These are phyloP conservation scores for Trichoderma sp. DNA, from an alignment of 2,329 filamentous ascomycete genomes.

Conservation along the genomic window DNA sequence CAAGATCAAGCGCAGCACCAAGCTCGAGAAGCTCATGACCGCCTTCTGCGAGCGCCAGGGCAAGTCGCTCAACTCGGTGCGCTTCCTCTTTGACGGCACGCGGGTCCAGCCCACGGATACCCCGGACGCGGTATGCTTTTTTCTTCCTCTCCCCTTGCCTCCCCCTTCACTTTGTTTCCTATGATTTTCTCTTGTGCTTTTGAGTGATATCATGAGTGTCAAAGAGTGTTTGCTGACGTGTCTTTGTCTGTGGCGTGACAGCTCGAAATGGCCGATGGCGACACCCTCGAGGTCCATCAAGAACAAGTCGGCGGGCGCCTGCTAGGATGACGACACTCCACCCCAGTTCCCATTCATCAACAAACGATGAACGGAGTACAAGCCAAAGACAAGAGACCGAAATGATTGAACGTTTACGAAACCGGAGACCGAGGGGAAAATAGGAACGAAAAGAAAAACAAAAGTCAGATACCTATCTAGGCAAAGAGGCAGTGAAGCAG, in stretches of 20 bases:
- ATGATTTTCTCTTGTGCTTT: neutral
- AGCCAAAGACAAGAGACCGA: neutral
- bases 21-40: conserved; percentile 96
- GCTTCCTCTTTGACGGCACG: conserved; percentile 95
- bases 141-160: neutral
- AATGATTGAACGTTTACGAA: conserved; percentile 4
- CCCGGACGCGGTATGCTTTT: conserved; percentile 77
- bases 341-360: no score
- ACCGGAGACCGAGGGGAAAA: neutral
- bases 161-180: neutral
- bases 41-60: conserved; percentile 97
- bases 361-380: no score
- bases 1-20: conserved; percentile 97
- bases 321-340: neutral
- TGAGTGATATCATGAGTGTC: neutral
- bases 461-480: neutral
- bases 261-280: conserved; percentile 92
- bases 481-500: neutral
- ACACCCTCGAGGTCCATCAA: conserved; percentile 95
- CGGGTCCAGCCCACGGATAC: conserved; percentile 88
- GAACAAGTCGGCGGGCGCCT: conserved; percentile 84
- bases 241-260: conserved; percentile 48
- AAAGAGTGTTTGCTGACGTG: conserved; percentile 58
- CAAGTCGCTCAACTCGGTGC: conserved; percentile 79
- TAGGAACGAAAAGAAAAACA: neutral